Conservation (phyloP, 495 filamentous ascomycete species). For the Neurospora intermedia region DNA sequence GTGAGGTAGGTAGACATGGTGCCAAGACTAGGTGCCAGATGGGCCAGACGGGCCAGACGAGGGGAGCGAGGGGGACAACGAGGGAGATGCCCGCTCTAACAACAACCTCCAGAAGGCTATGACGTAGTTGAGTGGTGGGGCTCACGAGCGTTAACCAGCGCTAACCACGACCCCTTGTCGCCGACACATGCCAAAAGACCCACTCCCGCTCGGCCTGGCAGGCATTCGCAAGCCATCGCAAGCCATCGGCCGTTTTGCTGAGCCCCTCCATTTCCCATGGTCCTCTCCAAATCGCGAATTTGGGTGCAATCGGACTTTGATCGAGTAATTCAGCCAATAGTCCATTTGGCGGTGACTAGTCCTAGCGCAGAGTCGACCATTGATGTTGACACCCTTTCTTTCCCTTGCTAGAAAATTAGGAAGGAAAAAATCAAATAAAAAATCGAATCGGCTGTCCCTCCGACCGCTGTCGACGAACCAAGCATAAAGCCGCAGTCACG, state of each 20-base stretch:
- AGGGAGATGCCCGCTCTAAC: background rate
- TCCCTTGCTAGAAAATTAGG: background rate
- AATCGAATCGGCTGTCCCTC: background rate
- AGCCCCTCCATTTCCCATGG: background rate
- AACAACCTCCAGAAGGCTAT: background rate
- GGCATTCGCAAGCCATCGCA: background rate
- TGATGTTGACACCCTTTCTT: background rate
- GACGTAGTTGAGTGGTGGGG: background rate
- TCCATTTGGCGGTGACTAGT: background rate
- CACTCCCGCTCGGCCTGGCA: background rate
- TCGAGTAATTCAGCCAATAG: background rate
- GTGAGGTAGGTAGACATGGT: background rate
- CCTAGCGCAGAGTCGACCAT: background rate
- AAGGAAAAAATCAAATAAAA: no score
- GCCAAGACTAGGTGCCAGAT: background rate
- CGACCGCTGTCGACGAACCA: background rate
- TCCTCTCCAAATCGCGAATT: background rate
- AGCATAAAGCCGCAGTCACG: background rate
- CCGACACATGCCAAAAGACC: background rate
- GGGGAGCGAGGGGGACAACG: background rate
- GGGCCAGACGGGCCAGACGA: background rate
- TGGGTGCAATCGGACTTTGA: background rate
- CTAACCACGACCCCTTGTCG: background rate
- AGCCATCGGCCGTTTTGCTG: background rate
- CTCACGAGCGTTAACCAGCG: background rate